These are phyloP conservation scores for Mycena kentingensis DNA, from an alignment of 768 basidiomycete genomes.

Conservation along the genomic window DNA sequence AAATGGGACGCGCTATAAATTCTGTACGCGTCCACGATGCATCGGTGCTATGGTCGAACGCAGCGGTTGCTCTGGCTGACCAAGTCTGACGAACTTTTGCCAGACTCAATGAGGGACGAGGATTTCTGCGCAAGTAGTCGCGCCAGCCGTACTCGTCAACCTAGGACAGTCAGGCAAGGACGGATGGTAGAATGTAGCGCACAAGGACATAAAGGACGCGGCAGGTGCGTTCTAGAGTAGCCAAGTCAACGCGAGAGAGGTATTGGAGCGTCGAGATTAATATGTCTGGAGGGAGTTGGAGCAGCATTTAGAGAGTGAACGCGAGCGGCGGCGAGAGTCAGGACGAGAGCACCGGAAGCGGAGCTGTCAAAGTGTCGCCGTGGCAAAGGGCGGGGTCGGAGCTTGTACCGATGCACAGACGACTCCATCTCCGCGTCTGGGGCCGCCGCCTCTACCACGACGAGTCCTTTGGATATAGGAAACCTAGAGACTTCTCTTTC, in stretches of 20 bases:
- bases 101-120: constrained; percentile 58
- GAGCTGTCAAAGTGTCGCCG: neutral
- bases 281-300: too few species aligned
- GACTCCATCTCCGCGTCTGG: too few species aligned
- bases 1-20: constrained; percentile 68
- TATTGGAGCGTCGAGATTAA: neutral
- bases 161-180: too few species aligned
- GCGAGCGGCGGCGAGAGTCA: neutral
- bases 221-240: too few species aligned
- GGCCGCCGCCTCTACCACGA: constrained; percentile 63
- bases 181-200: too few species aligned
- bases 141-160: too few species aligned
- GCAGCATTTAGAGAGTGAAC: too few species aligned
- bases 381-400: too few species aligned
- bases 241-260: neutral
- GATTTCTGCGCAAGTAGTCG: constrained; percentile 42
- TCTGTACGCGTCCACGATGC: constrained; percentile 48
- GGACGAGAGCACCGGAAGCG: too few species aligned
- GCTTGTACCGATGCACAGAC: too few species aligned
- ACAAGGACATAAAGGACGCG: too few species aligned
- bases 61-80: constrained; percentile 45
- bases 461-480: constrained; percentile 77
- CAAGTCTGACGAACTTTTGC: constrained; percentile 44
- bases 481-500: constrained; percentile 59
- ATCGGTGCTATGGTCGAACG: constrained; percentile 57